phyloP scores from a whole-genome alignment of 352 stramenopile genomes.

The Globisporangium camurandrum region DNA sequence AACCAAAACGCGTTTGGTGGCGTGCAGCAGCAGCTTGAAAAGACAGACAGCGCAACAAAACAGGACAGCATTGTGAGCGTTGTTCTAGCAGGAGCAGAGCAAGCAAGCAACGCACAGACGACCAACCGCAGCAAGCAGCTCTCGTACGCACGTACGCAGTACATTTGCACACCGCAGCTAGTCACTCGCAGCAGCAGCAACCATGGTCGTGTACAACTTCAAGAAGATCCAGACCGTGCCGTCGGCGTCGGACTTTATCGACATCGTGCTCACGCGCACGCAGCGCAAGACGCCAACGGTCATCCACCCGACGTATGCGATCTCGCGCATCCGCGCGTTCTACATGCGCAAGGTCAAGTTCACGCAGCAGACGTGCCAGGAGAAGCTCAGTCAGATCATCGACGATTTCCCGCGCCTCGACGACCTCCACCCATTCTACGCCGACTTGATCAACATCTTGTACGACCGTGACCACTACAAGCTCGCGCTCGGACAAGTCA shows the following conservation, averaged over 20 bases:
- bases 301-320: slow-evolving; percentile 96
- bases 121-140: neutral
- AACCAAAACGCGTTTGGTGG: slow-evolving; percentile 21
- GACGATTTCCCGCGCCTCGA: slow-evolving; percentile 98
- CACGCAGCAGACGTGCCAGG: slow-evolving; percentile 98
- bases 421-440: slow-evolving; percentile 98
- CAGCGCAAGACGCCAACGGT: slow-evolving; percentile 99
- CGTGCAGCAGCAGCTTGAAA: slow-evolving; percentile 15
- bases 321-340: slow-evolving; percentile 93
- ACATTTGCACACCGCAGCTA: neutral
- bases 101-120: slow-evolving; percentile 3
- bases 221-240: slow-evolving; percentile 99
- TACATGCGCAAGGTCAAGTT: slow-evolving; percentile 99
- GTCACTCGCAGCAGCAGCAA: slow-evolving; percentile 7
- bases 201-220: slow-evolving; percentile 99
- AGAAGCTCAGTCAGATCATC: slow-evolving; percentile 97
- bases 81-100: slow-evolving; percentile 10
- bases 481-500: slow-evolving; percentile 98
- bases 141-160: neutral
- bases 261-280: slow-evolving; percentile 99
- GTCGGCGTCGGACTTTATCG: slow-evolving; percentile 95
- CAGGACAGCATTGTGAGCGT: slow-evolving; percentile 12
- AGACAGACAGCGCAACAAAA: slow-evolving; percentile 4
- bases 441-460: slow-evolving; percentile 99
- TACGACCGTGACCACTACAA: slow-evolving; percentile 99